Evolutionary conservation across 495 filamentous ascomycete species (phyloP).

Genomic region (Collariella sp.): DNA sequence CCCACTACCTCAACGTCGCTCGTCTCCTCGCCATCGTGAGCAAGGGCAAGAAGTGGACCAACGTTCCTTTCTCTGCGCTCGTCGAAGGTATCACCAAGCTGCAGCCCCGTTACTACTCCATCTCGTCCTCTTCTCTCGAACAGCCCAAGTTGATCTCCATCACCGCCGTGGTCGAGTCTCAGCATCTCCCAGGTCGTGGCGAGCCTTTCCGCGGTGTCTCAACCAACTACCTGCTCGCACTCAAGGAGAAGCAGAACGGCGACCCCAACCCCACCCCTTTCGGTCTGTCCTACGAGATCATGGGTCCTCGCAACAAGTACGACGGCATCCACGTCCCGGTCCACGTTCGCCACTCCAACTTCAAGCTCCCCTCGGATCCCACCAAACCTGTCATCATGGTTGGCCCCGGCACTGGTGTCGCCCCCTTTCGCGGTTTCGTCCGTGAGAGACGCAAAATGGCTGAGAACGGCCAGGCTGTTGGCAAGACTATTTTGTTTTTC

Average conservation of each 20-base stretch:
- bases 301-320: conserved; percentile 91
- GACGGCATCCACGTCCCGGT: conserved; percentile 93
- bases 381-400: conserved; percentile 91
- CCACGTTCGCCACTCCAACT: conserved; percentile 96
- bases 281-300: conserved; percentile 81
- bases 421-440: conserved; percentile 90
- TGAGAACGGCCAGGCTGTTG: conserved; percentile 72
- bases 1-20: conserved; percentile 81
- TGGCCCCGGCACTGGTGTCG: conserved; percentile 93
- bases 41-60: conserved; percentile 61
- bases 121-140: conserved; percentile 91
- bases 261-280: conserved; percentile 78
- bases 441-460: conserved; percentile 83
- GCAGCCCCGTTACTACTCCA: conserved; percentile 97
- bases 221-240: conserved; percentile 91
- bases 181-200: conserved; percentile 63
- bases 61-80: conserved; percentile 85
- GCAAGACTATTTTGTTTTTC: conserved; percentile 87
- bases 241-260: conserved; percentile 95
- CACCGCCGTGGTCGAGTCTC: conserved; percentile 87
- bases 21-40: conserved; percentile 73
- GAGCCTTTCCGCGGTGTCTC: conserved; percentile 89
- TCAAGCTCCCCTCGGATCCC: conserved; percentile 95
- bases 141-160: conserved; percentile 91
- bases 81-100: conserved; percentile 92